Evolutionary conservation across 257 asterid species (phyloP), one percentile per base, ranked within the genome.

Genomic region (Capsicum pubescens): DNA sequence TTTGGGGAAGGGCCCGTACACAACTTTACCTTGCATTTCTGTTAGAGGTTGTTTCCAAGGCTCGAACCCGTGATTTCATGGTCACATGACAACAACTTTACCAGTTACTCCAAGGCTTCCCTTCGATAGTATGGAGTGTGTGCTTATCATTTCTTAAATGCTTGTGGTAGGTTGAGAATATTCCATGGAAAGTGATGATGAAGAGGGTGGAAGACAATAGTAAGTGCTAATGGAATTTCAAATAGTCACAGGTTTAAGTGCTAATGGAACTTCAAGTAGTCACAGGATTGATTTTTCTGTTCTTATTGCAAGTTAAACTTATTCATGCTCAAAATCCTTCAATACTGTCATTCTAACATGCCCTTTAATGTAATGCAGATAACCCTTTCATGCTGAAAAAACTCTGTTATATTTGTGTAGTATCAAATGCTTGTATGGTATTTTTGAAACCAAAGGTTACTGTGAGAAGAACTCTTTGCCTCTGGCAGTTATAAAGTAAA

Each of bases 251-350:
- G 64, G 81, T 52, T 76, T 35, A 19, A 6, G 46, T 76, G 81
- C 81, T 76, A 54, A 76, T 76, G 64, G 50, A 76, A 76, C 64
- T 76, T 52, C 81, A 76, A 76, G 54, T 26, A 54, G 48, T 76
- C 48, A 76, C 61, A 52, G 64, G 81, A 26, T 76, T 35, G 19
- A 44, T 26, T 61, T 52, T 76, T 54, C 81, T 54, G 81, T 9
- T 76, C 19, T 52, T 55, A 52, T 14, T 21, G 21, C 79, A 8
- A 21, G 44, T 76, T 74, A 21, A 72, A 13, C 21, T 21, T 19
- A 48, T 74, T 50, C 48, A 76, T 76, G 61, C 61, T 50, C 80
- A 21, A 76, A 76, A 21, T 76, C 63, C 26, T 76, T 76, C 48
- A 72, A 16, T 17, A 42, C 35, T n/a, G 26, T 71, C 17, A 71